Percentiles rank a stretch among this genome's conserved stretches.
Conservation (phyloP, 2,329 filamentous ascomycete species). For the Colletotrichum falcatum region DNA sequence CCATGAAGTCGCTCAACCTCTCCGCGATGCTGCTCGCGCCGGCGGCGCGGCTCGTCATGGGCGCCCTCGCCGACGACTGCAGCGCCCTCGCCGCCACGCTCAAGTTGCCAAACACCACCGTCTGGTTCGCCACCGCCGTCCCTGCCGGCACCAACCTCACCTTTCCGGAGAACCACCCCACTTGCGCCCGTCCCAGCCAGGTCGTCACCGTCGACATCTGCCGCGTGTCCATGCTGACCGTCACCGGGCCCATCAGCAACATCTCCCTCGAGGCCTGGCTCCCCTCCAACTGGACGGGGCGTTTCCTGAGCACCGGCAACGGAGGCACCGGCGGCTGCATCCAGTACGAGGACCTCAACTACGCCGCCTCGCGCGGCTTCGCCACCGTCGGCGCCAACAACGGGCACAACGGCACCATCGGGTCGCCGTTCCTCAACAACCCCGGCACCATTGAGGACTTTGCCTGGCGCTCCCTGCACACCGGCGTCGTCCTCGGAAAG, state of each 20-base stretch:
- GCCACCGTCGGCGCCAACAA: constrained; percentile 61
- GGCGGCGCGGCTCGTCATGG: constrained; percentile 34
- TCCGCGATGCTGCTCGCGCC: constrained; percentile 36
- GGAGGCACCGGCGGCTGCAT: constrained; percentile 61
- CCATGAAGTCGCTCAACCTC: constrained; percentile 36
- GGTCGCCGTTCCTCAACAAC: constrained; percentile 50
- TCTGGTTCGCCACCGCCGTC: constrained; percentile 53
- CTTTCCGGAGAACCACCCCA: constrained; percentile 52
- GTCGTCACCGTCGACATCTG: constrained; percentile 45
- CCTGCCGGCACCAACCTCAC: constrained; percentile 54
- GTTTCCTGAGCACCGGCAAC: constrained; percentile 61
- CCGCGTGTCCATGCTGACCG: constrained; percentile 47
- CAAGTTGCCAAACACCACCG: constrained; percentile 44
- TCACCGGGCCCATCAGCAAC: constrained; percentile 55
- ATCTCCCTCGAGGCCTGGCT: constrained; percentile 61
- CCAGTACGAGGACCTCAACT: constrained; percentile 58
- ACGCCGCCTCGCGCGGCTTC: constrained; percentile 56
- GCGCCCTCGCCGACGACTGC: constrained; percentile 42
- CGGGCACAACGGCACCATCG: constrained; percentile 59
- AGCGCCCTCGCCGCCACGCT: constrained; percentile 46
- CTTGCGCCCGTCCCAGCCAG: constrained; percentile 49
- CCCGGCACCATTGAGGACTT: constrained; percentile 54
- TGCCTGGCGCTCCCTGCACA: constrained; percentile 45
- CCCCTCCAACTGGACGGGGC: constrained; percentile 57
- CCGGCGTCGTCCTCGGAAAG: constrained; percentile 57